Percentiles rank a stretch among this genome's conserved stretches.
phyloP scores from a whole-genome alignment of 1,139 yeast genomes.

The Spathaspora sp. region DNA sequence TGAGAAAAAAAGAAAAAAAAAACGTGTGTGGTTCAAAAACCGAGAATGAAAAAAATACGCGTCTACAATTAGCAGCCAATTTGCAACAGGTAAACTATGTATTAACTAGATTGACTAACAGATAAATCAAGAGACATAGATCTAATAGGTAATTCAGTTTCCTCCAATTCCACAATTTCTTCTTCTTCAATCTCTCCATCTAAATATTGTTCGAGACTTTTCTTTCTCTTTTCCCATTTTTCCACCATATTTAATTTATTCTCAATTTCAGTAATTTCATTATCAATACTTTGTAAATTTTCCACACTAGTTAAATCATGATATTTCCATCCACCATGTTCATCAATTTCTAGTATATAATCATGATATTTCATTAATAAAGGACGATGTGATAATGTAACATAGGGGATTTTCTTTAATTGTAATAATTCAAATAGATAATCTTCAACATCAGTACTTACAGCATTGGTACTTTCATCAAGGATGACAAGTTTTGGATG shows the following conservation, averaged over 20 bases:
- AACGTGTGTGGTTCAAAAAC: slow-evolving; percentile 1
- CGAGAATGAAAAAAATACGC: background rate
- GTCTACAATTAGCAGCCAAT: background rate
- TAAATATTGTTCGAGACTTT: slow-evolving; percentile 40
- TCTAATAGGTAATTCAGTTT: background rate
- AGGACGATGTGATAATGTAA: slow-evolving; percentile 86
- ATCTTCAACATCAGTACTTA: slow-evolving; percentile 89
- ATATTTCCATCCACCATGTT: slow-evolving; percentile 43
- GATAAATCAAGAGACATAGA: background rate
- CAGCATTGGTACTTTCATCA: slow-evolving; percentile 94
- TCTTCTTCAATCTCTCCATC: slow-evolving; percentile 34
- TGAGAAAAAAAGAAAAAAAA: background rate
- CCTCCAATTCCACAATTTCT: slow-evolving; percentile 9
- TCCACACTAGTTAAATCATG: slow-evolving; percentile 58
- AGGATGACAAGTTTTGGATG: slow-evolving; percentile 79
- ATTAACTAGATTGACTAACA: background rate
- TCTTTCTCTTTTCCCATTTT: slow-evolving; percentile 51
- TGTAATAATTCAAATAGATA: slow-evolving; percentile 77
- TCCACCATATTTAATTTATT: slow-evolving; percentile 52
- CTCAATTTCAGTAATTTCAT: slow-evolving; percentile 63
- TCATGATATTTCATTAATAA: slow-evolving; percentile 85
- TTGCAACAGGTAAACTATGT: background rate
- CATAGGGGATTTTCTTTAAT: slow-evolving; percentile 67
- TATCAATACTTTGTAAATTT: slow-evolving; percentile 60
- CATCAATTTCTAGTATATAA: slow-evolving; percentile 61